phyloP scores from a whole-genome alignment of 352 stramenopile genomes.

The Pythium sp. region DNA sequence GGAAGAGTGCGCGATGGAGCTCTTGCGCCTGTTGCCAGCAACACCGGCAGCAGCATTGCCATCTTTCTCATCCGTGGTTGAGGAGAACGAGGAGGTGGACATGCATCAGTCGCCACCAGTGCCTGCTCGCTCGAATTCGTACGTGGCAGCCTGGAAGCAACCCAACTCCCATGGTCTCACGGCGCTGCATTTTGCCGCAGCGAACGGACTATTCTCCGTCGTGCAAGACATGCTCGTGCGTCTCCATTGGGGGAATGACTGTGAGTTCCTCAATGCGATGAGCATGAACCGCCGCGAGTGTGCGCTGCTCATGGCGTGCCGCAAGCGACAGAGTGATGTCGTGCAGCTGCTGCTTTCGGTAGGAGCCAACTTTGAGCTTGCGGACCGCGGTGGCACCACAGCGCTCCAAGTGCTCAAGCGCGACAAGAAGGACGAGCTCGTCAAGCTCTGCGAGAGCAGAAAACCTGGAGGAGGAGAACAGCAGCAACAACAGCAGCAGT shows the following conservation, averaged over 20 bases:
- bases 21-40: constrained; percentile 27
- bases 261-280: constrained; percentile 41
- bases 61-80: not conserved
- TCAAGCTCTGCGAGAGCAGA: constrained; percentile 36
- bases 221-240: constrained; percentile 33
- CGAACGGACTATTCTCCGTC: constrained; percentile 35
- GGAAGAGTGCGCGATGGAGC: constrained; percentile 46
- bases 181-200: constrained; percentile 55
- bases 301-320: constrained; percentile 59
- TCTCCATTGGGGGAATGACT: constrained; percentile 31
- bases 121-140: constrained; percentile 2
- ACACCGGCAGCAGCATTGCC: not conserved
- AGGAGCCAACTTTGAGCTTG: constrained; percentile 39
- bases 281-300: constrained; percentile 47
- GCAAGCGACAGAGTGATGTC: constrained; percentile 51
- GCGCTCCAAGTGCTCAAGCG: constrained; percentile 48
- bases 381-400: constrained; percentile 48
- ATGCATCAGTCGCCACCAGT: constrained; percentile 11
- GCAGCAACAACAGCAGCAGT: constrained; percentile 11
- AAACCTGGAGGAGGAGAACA: not conserved
- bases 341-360: constrained; percentile 36
- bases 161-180: constrained; percentile 56
- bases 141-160: constrained; percentile 33
- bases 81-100: not conserved
- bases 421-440: constrained; percentile 46